Conservation (phyloP, 73 alveolate genomes). For the Symbiodinium pilosum region DNA sequence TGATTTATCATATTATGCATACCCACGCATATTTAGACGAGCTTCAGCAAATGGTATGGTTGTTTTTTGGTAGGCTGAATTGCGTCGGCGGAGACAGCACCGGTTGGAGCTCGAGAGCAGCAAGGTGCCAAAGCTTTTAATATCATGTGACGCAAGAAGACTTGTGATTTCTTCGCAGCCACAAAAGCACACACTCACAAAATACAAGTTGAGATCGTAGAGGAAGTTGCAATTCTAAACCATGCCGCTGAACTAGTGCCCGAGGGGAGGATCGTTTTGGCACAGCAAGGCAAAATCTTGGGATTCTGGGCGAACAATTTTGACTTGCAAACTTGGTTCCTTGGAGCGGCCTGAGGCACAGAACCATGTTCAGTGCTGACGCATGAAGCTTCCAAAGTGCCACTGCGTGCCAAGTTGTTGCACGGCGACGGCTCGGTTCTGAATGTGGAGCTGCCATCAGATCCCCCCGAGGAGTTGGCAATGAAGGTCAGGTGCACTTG, state of each 20-base stretch:
- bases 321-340: no score
- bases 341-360: no score
- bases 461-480: constrained; percentile 64
- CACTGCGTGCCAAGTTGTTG: neutral
- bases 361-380: no score
- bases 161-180: neutral
- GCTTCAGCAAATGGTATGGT: neutral
- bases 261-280: no score
- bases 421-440: neutral
- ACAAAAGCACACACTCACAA: no score
- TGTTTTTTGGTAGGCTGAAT: neutral
- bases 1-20: no score
- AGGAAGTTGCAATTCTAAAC: neutral
- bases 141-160: no score
- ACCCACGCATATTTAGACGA: no score
- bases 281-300: no score
- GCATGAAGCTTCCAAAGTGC: neutral
- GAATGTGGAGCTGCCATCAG: constrained; percentile 15
- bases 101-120: constrained; percentile 59
- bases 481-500: constrained; percentile 33
- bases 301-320: no score
- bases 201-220: neutral
- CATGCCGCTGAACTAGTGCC: no score
- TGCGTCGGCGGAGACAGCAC: constrained; percentile 34
- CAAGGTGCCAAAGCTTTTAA: neutral